A percentile compares a stretch with the other conserved stretches of the same genome.
Conservation (phyloP, 179 eudicot species). For the Vitellaria paradoxa region DNA sequence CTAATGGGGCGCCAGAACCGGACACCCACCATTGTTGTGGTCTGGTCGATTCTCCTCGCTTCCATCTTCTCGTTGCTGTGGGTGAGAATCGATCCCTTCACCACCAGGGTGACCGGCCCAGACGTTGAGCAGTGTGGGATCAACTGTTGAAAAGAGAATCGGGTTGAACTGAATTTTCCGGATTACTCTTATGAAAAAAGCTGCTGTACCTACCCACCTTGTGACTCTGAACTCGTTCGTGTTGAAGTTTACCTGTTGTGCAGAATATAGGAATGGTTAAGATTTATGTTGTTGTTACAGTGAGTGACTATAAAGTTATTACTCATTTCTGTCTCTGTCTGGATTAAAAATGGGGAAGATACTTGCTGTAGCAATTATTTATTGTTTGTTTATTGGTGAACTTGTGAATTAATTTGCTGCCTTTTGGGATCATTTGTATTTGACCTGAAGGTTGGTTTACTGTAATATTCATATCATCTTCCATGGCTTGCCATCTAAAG, state of each 20-base stretch:
- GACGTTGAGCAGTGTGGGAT: conserved; percentile 63
- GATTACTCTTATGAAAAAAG: too few species aligned
- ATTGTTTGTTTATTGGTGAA: background rate
- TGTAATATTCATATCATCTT: too few species aligned
- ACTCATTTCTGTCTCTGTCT: background rate
- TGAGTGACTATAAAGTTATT: conserved; percentile 7
- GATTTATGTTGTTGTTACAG: background rate
- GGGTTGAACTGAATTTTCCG: too few species aligned
- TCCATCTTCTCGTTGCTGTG: conserved; percentile 73
- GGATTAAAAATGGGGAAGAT: background rate
- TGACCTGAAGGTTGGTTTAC: too few species aligned
- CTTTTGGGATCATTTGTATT: too few species aligned
- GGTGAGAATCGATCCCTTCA: conserved; percentile 72
- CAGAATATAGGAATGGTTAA: conserved; percentile 15
- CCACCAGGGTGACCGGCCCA: conserved; percentile 63
- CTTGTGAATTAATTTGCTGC: too few species aligned
- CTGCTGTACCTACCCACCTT: too few species aligned
- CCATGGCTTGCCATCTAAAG: too few species aligned
- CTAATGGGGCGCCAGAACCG: conserved; percentile 80
- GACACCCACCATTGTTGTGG: conserved; percentile 72
- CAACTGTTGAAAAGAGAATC: conserved; percentile 39
- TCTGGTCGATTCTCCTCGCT: conserved; percentile 74
- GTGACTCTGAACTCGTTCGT: background rate
- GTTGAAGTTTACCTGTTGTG: conserved; percentile 12
- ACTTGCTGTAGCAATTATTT: background rate